Evolutionary conservation across 768 basidiomycete genomes (phyloP), one percentile per base, ranked within the genome.

Genomic region (Macrolepiota dolichaula): DNA sequence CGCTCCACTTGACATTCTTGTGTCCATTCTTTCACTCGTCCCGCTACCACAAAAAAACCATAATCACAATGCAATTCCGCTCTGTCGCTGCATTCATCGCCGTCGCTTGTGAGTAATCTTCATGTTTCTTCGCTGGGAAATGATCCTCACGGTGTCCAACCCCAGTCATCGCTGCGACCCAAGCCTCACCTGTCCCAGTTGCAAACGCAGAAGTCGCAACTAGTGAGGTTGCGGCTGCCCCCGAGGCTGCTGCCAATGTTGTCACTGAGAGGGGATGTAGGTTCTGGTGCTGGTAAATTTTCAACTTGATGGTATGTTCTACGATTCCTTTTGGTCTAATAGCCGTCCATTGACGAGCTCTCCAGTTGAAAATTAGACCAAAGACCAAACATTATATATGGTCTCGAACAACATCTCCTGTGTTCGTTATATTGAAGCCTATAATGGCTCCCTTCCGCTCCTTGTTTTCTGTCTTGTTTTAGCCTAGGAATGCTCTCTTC

Each of bases 231-330:
- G 46, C 37, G 22, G 22, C 47, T 5, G 15, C 25, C 36, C 19
- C 19, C 1, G 35, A 57, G 4, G 19, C 22, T 2, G 17, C 47
- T 11, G 37, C 36, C 19, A 13, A 36, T 37, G 24, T 15, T 12
- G 35, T 57, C 24, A 32, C 37, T 38, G 56, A 57, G 24, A 50
- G 56, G 24, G 56, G 56, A 47, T 57, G 56, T 27, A 36, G 13
- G 11, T 57, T 49, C 35, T 57, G 46, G 46, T 57, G 56, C 35
- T 49, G n/a, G 44, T 57, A 50, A 57, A 44, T n/a, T 27, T 17
- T 49, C 47, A 13, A 24, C 47, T 49, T 49, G 47, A 49, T 49
- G 47, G 47, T 49, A 49, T 24, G 47, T 24, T 24, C 47, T 27
- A 1, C 25, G 12, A 4, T 27, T 24, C 19, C 7, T 24, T 4